Conservation (phyloP, 2,329 filamentous ascomycete species). For the Dothideomycetidae sp. region DNA sequence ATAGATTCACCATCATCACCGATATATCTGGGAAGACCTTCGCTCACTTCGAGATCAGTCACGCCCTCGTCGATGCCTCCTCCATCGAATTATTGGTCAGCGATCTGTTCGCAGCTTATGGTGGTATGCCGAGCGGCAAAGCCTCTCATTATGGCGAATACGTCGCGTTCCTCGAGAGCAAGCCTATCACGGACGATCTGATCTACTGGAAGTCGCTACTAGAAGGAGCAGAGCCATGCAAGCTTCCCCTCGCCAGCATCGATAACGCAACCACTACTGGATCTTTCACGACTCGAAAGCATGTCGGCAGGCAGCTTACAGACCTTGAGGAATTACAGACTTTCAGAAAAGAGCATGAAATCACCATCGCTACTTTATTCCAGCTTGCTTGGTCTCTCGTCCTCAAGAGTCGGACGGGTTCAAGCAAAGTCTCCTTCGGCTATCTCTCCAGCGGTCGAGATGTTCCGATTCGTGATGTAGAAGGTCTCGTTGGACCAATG, state of each 20-base stretch:
- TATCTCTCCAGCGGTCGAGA: not conserved
- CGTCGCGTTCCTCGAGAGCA: not conserved
- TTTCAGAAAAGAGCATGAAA: not conserved
- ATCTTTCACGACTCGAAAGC: not conserved
- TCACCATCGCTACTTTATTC: conserved; percentile 1
- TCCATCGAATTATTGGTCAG: not conserved
- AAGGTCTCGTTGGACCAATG: not conserved
- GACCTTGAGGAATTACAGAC: not conserved
- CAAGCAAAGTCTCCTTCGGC: not conserved
- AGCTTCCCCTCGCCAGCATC: not conserved
- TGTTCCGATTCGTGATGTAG: not conserved
- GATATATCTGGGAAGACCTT: not conserved
- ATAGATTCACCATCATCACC: not conserved
- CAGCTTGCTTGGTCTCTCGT: conserved; percentile 3
- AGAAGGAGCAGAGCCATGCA: not conserved
- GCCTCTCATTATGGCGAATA: not conserved
- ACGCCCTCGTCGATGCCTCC: not conserved
- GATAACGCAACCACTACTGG: not conserved
- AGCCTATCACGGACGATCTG: not conserved
- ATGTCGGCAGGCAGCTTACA: not conserved
- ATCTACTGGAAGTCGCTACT: not conserved
- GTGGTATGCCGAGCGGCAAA: not conserved
- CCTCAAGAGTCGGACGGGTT: not conserved
- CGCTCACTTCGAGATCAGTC: not conserved
- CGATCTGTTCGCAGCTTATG: not conserved